Base-by-base conservation (phyloP, 306 rosid species). In the Lathyrus sativus region DNA sequence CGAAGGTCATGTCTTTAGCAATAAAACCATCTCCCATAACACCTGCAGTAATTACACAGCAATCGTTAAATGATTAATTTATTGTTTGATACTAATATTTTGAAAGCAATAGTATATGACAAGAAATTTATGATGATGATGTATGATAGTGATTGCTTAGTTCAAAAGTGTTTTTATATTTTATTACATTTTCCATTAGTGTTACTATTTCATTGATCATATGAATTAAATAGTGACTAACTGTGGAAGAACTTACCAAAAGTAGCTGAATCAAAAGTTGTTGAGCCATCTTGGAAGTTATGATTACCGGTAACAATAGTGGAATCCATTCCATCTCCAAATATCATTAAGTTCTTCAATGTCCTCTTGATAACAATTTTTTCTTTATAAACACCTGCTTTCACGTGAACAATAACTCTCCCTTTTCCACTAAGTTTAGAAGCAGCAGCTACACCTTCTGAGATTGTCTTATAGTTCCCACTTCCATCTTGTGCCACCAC, bases 211-310 rank as follows among this genome's bases (percentile, higher is more conserved):
- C 54, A 39, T 24, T 31, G 60, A 66, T 53, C 37, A 37, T 17
- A 24, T 24, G 26, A 50, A 29, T 29, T 51, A 2, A 39, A 19
- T 5, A 55, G 54, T 60, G 9, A 46, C 15, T 24, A 44, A 50
- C 6, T 7, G 65, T 33, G 13, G 11, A 53, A 9, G 13, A 61
- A 72, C 83, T 50, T 71, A 91, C 97, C 96, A 74, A 88, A 85
- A 54, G 97, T 91, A 55, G 97, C 93, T 0, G 97, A 86, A 9
- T 79, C 33, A 65, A 81, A 85, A 57, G 97, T 91, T 15, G 96
- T 88, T 35, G 88, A 76, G 17, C 80, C 82, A 31, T 38, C 82
- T 57, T 46, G 46, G 3, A 7, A 65, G 68, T 57, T 83, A 7
- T 17, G 29, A 64, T 17, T 71, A 10, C 82, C 88, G 0, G 84